phyloP scores from a whole-genome alignment of 2,329 filamentous ascomycete genomes.

The Scedosporium boydii region DNA sequence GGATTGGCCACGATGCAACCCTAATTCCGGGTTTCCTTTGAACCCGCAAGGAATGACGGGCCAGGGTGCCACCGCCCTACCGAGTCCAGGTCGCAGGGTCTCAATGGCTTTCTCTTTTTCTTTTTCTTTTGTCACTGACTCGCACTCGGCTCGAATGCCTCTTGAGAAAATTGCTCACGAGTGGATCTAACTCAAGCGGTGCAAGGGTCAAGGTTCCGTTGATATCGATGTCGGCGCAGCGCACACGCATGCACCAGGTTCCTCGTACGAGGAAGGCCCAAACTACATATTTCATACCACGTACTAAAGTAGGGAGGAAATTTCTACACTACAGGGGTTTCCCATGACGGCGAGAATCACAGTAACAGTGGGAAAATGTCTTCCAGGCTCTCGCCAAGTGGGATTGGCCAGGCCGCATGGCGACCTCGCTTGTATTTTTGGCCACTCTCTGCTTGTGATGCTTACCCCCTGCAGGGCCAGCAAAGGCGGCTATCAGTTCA shows the following conservation, averaged over 20 bases:
- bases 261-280: neutral
- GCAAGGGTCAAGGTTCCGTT: neutral
- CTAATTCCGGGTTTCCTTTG: conserved; percentile 2
- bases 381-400: too few relatives aligned
- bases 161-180: neutral
- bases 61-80: neutral
- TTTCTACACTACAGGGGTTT: neutral
- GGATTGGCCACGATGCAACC: neutral
- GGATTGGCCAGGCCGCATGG: too few relatives aligned
- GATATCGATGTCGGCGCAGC: neutral
- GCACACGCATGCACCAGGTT: neutral
- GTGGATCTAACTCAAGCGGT: neutral
- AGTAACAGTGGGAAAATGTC: neutral
- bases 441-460: too few relatives aligned
- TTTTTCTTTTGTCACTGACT: neutral
- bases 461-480: too few relatives aligned
- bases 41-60: neutral
- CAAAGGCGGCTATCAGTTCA: too few relatives aligned
- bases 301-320: neutral
- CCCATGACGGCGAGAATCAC: neutral
- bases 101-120: neutral
- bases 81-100: neutral
- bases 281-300: neutral
- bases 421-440: too few relatives aligned
- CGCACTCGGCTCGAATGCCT: too few relatives aligned